Conservation (phyloP, 208 protist genomes). For the Blechomonas ayalai region DNA sequence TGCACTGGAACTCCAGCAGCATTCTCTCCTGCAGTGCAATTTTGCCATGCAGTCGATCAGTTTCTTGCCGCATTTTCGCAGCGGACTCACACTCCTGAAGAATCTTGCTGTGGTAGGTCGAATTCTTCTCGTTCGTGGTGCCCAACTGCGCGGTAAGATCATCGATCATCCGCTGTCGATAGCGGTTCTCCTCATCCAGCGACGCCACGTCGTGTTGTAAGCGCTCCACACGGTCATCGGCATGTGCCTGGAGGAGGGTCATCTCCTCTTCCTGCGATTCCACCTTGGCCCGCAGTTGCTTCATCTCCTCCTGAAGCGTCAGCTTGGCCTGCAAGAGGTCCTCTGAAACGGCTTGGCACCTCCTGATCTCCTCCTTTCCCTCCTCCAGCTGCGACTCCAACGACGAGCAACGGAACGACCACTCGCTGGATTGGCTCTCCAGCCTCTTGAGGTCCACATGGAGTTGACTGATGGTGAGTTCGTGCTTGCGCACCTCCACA, state of each 20-base stretch:
- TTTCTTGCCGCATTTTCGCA: slow-evolving; percentile 12
- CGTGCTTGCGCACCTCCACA: slow-evolving; percentile 48
- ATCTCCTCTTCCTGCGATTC: slow-evolving; percentile 55
- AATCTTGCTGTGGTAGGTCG: slow-evolving; percentile 40
- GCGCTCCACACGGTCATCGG: slow-evolving; percentile 31
- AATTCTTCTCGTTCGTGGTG: slow-evolving; percentile 43
- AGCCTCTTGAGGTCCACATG: slow-evolving; percentile 51
- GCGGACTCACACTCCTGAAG: slow-evolving; percentile 38
- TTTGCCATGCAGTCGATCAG: slow-evolving; percentile 8
- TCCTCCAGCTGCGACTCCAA: slow-evolving; percentile 44
- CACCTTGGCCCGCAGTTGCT: slow-evolving; percentile 2
- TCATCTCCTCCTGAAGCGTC: background rate
- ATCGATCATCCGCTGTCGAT: slow-evolving; percentile 49
- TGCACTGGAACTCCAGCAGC: slow-evolving; percentile 1
- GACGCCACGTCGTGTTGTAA: slow-evolving; percentile 25
- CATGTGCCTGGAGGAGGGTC: slow-evolving; percentile 33
- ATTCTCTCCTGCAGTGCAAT: slow-evolving; percentile 6
- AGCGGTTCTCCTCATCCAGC: slow-evolving; percentile 40
- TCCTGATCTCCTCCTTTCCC: slow-evolving; percentile 21
- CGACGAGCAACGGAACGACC: slow-evolving; percentile 24
- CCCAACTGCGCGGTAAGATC: slow-evolving; percentile 54
- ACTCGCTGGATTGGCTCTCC: slow-evolving; percentile 41
- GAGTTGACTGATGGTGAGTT: slow-evolving; percentile 52
- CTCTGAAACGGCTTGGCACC: slow-evolving; percentile 3
- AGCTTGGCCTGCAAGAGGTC: background rate